A percentile compares a stretch with the other conserved stretches of the same genome.
Evolutionary conservation across 225 moss, liverwort and hornwort genomes (phyloP).

Genomic region (Physcomitrium patens): DNA sequence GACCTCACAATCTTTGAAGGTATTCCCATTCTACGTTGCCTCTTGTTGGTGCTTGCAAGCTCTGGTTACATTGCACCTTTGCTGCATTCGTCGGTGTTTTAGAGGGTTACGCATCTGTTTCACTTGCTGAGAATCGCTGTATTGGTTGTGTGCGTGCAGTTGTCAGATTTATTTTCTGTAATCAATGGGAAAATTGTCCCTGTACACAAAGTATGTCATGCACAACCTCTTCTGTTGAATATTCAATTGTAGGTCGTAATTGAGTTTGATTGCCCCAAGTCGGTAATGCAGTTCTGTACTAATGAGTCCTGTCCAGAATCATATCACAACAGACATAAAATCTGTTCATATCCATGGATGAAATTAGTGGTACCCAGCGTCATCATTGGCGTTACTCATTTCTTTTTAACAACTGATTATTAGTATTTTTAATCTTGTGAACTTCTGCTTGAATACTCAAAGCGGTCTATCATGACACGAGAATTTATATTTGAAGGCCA

Average conservation of each 20-base stretch:
- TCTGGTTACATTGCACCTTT: constrained; percentile 10
- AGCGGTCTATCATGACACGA: not conserved
- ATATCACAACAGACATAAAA: not conserved
- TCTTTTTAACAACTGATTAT: not conserved
- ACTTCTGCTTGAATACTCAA: constrained; percentile 2
- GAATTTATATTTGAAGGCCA: not conserved
- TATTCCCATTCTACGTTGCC: constrained; percentile 22
- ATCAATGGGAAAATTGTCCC: constrained; percentile 63
- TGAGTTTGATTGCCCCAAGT: constrained; percentile 16
- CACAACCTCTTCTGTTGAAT: constrained; percentile 1
- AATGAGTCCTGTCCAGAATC: constrained; percentile 9
- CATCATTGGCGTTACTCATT: not conserved
- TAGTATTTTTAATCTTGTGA: not conserved
- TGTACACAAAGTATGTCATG: constrained; percentile 58
- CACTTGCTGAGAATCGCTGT: constrained; percentile 15
- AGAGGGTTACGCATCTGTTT: constrained; percentile 17
- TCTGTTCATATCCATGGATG: not conserved
- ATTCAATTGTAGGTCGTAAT: constrained; percentile 7
- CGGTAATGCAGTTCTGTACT: constrained; percentile 7
- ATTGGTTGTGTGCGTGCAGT: constrained; percentile 47
- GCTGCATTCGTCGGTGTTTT: constrained; percentile 16
- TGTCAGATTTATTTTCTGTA: constrained; percentile 79
- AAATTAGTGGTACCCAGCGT: constrained; percentile 4
- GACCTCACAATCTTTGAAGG: constrained; percentile 90
- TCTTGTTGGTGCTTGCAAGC: not conserved